Base-by-base conservation (phyloP, 2,329 filamentous ascomycete species). In the Zalaria sp. region DNA sequence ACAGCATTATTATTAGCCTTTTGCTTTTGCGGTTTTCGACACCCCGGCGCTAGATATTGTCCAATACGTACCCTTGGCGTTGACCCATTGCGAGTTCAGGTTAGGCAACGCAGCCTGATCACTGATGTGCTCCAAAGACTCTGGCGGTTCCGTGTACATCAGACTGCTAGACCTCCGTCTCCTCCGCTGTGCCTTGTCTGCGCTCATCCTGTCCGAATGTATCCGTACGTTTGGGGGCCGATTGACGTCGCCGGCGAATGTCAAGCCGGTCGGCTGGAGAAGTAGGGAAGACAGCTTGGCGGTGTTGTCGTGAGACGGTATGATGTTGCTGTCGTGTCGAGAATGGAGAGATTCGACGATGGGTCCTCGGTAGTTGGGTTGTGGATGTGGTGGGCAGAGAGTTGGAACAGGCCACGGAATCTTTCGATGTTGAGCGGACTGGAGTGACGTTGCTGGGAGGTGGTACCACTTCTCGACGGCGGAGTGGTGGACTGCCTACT, bases 71-170 rank as follows among this genome's bases (percentile, higher is more conserved):
- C 91, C 91, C 78, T 98, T 98, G 57, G 88, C 85, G 65, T 96
- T 96, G 52, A 95, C 93, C 91, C 91, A 98, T 67, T 95, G 85
- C 53, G 91, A 87, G 65, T 98, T 98, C 58, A 95, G 68, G 58
- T 98, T 98, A 40, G 91, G 91, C 53, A 95, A 72, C 32, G 85
- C 84, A 43, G 87, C 84, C 71, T 96, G 91, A 64, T 98, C 91
- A 59, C 83, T 95, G 65, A 93, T 85, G 67, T 95, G 91, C 71
- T 98, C 91, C 58, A 95, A 79, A 43, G 89, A 93, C 72, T 98
- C 91, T 46, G 82, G 80, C 42, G 91, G 91, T 65, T 98, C 91
- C 59, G 93, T 88, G 66, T 96, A 96, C 66, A 98, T 87, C 67
- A 98, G 80, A 68, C 89, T 96, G 71, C 89, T 95, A 65, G 91